phyloP scores from a whole-genome alignment of 768 basidiomycete genomes.

The Kwoniella mangroviensis region DNA sequence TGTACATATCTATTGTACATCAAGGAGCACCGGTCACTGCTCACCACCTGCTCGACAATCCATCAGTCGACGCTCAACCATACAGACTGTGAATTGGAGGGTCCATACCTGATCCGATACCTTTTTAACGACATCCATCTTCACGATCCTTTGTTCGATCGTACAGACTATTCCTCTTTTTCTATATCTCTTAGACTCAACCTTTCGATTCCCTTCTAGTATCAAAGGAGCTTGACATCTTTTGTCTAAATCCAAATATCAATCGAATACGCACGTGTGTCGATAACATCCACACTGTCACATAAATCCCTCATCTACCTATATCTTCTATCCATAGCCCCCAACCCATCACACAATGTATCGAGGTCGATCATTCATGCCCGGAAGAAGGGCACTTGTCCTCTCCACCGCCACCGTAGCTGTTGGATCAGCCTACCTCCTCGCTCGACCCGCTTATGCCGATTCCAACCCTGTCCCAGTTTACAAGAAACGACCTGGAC shows the following conservation, averaged over 20 bases:
- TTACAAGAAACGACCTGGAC: conserved; percentile 55
- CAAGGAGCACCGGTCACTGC: neutral
- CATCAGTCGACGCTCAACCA: neutral
- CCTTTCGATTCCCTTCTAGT: neutral
- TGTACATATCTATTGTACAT: conserved; percentile 10
- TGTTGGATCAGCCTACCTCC: conserved; percentile 22
- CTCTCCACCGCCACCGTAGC: conserved; percentile 22
- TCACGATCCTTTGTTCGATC: conserved; percentile 16
- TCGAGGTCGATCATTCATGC: conserved; percentile 25
- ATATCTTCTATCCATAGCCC: neutral
- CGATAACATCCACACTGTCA: neutral
- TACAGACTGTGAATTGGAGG: neutral
- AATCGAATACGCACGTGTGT: conserved; percentile 4
- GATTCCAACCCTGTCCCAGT: conserved; percentile 45
- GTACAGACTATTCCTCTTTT: neutral
- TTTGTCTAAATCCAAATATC: neutral
- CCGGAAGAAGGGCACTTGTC: conserved; percentile 25
- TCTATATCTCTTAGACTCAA: neutral
- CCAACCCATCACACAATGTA: conserved; percentile 14
- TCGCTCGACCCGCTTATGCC: conserved; percentile 25
- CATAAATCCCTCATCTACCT: neutral
- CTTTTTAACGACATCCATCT: neutral
- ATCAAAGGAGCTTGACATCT: neutral
- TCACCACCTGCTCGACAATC: neutral
- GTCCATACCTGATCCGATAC: conserved; percentile 3